Base-by-base conservation (phyloP, 2,329 filamentous ascomycete species). In the Aspergillus awamori region DNA sequence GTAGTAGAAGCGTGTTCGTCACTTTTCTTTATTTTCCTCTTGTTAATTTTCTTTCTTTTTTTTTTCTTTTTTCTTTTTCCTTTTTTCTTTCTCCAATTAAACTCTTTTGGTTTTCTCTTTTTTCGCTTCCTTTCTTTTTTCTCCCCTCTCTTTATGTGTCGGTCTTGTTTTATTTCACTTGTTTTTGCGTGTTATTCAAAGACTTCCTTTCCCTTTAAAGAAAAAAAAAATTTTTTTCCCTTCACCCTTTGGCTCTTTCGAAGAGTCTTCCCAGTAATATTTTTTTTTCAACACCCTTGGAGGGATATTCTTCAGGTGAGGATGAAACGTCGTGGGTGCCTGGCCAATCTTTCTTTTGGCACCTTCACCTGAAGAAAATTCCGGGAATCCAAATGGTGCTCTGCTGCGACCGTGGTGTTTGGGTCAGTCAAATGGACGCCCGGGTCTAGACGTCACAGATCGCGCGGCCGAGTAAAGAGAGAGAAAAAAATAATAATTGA, bases 381-480 rank as follows among this genome's bases (percentile, higher is more conserved):
- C 26, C 53, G 49, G 38, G 36, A 60, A 60, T 48, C 36, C 45
- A 39, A 36, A 45, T 24, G 13, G 38, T 54, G 53, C 47, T 57
- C 43, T 49, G 41, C 51, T 49, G 41, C 60, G 60, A 62, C 60
- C 60, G 60, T 59, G 47, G 30, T 22, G 24, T 26, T 17, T 39
- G 52, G 60, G 43, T 62, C 60, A 55, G 48, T 51, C 56, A 62
- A 62, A 59, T 59, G 30, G 39, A 54, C 26, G 33, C 17, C 39
- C 36, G n/a, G 47, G 28, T 60, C 48, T 53, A 60, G 53, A 62
- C 49, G 53, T 47, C 28, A 38, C 53, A 47, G 28, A 15, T 53
- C 52, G 36, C 26, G 28, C 30, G 43, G 26, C 20, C 30, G 33
- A 36, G 33, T 36, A 36, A 11, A 36, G 33, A 36, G 11, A 5